Evolutionary conservation across 1,284 basidiomycete genomes (phyloP).

Genomic region (Cryptococcus hybrid): DNA sequence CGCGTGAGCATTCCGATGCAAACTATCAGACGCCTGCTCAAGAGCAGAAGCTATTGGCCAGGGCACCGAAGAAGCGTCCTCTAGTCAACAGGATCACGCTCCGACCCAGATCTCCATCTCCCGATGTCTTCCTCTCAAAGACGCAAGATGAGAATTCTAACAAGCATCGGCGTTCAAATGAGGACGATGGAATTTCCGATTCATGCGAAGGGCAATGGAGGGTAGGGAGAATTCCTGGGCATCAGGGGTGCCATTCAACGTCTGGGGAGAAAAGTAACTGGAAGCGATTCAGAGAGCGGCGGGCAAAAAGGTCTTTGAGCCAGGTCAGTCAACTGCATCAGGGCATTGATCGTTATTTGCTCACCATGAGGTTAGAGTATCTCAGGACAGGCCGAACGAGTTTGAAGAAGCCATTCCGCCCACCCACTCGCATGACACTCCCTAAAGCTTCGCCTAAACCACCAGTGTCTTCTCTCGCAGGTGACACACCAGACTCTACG

Average conservation of each 20-base stretch:
- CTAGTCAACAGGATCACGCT: not conserved
- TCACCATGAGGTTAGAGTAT: constrained; percentile 14
- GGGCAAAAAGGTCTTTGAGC: constrained; percentile 12
- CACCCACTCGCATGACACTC: constrained; percentile 16
- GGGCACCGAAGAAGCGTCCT: not conserved
- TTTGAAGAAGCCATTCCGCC: constrained; percentile 42
- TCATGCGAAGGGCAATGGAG: constrained; percentile 26
- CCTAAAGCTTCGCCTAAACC: not conserved
- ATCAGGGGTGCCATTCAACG: constrained; percentile 30
- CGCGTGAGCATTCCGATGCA: not conserved
- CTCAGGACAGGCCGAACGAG: constrained; percentile 16
- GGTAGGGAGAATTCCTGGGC: constrained; percentile 35
- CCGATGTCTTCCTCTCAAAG: not conserved
- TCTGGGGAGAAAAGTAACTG: constrained; percentile 3
- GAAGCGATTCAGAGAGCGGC: not conserved
- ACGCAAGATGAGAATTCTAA: not conserved
- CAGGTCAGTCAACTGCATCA: constrained; percentile 14
- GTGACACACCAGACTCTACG: not conserved
- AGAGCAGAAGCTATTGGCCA: not conserved
- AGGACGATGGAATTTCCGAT: constrained; percentile 1
- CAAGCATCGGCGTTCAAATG: not conserved
- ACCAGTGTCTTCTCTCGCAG: not conserved
- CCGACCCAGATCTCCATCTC: not conserved
- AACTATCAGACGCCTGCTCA: not conserved
- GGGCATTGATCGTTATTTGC: not conserved